Base-by-base conservation (phyloP, 148 eudicot species). In the Vaccinium macrocarpon region DNA sequence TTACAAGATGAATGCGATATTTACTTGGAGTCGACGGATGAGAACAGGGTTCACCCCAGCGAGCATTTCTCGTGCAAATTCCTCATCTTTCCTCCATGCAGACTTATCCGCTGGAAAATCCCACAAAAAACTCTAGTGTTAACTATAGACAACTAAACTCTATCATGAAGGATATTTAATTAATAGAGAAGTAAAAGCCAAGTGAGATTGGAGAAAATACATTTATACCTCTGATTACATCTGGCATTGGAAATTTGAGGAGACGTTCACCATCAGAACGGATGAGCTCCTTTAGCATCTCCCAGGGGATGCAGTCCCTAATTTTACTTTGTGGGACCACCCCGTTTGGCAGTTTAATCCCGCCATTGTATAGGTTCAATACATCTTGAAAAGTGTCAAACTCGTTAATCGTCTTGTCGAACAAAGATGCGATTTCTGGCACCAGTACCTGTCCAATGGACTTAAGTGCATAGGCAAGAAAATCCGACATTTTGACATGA, bases 71-170 rank as follows among this genome's bases (percentile, higher is more conserved):
- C 99, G 79, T 48, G 89, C 97, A 83, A 96, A 96, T 83, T 96
- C 99, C 86, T 93, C 98, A 83, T 96, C 99, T 38, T 95, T 93
- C 86, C 97, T 91, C 99, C 99, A 96, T 3, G 98, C 99, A 78
- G 95, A 86, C 81, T 84, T 89, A 86, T 93, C 90, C 88, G 78
- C 99, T 96, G 89, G 64, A 73, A 49, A 27, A 57, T 77, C 42
- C 51, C 38, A 78, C 42, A 16, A 81, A 79, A 84, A 84, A 71
- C 50, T n/a, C 52, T 50, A 15, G 18, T 21, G 8, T 75, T 46
- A 23, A 50, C 21, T 2, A 62, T 8, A 8, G 12, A 49, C 25
- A 29, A 61, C 7, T 49, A 16, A 25, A 78, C 46, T 66, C 2
- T 13, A 32, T 16, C 4, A 14, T 32, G 16, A 56, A 71, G 18